Evolutionary conservation across 1,284 basidiomycete genomes (phyloP).

Genomic region (Kalmanozyma brasiliensis): DNA sequence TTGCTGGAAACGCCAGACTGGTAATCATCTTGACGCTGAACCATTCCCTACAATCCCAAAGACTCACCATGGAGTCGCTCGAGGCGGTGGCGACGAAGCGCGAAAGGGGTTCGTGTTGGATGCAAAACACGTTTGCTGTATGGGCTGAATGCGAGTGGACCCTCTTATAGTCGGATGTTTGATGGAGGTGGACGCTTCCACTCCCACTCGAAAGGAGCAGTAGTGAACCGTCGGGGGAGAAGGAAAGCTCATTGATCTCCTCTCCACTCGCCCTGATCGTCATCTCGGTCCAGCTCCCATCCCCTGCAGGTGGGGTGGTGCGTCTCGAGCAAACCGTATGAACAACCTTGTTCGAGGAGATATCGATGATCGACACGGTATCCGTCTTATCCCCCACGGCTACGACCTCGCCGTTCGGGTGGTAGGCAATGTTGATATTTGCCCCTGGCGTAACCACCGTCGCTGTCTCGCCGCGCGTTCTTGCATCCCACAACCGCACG

Average conservation of each 20-base stretch:
- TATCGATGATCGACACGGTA: constrained; percentile 57
- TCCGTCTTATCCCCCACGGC: constrained; percentile 62
- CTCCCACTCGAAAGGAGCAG: constrained; percentile 57
- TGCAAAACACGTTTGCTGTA: constrained; percentile 59
- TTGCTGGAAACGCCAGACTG: constrained; percentile 40
- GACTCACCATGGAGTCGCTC: constrained; percentile 48
- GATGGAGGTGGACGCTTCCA: constrained; percentile 46
- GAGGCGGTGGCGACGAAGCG: constrained; percentile 56
- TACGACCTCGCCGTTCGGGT: constrained; percentile 51
- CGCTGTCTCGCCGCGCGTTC: constrained; percentile 5
- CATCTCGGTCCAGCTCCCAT: neutral
- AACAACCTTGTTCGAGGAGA: constrained; percentile 14
- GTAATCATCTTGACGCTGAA: constrained; percentile 40
- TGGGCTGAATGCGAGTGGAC: constrained; percentile 46
- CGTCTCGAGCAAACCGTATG: constrained; percentile 44
- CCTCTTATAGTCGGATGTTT: constrained; percentile 5
- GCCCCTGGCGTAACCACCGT: constrained; percentile 36
- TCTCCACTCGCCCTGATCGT: constrained; percentile 24
- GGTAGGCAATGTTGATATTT: constrained; percentile 62
- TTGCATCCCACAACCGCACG: constrained; percentile 61
- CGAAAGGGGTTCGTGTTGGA: constrained; percentile 51
- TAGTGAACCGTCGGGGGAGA: constrained; percentile 53
- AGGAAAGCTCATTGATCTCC: constrained; percentile 62
- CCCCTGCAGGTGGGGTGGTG: constrained; percentile 1
- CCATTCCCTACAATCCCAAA: constrained; percentile 54